Base-by-base conservation (phyloP, 2,329 filamentous ascomycete species). In the Ambrosiella cleistominuta region DNA sequence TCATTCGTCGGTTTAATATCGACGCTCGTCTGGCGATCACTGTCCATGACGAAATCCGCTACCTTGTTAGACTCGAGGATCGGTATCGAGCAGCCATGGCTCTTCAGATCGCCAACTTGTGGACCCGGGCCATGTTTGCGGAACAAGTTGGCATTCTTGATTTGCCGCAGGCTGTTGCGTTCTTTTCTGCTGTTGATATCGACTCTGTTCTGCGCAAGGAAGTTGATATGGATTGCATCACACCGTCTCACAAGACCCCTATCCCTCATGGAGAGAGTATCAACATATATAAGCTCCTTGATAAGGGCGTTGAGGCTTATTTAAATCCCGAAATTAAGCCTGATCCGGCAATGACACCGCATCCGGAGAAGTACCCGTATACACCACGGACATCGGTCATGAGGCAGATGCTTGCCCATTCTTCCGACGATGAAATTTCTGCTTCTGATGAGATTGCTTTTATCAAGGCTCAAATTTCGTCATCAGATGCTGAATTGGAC, bases 131-230 rank as follows among this genome's bases (percentile, higher is more conserved):
- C 62, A 96, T 98, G 86, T 98, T 98, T 68, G 81, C 86, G 0
- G 89, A 98, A 70, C 93, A 98, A 70, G 87, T 96, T 66, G 93
- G 93, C 61, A 98, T 98, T 65, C 76, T 95, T 63, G 93, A 98
- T 66, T 77, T 98, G 8, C 93, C 94, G 0, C 93, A 97, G 66
- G 83, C 86, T 0, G 96, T 90, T 65, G 93, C 93, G 7, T 98
- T 89, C 70, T 98, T 98, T 71, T 94, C 87, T 0, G 91, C 93
- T 2, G 82, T 98, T 5, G 93, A 98, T 66, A 87, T 98, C 63
- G 93, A 98, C 66, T 83, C 88, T 64, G 90, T 98, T 2, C 75
- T 98, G n/a, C 81, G 93, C 56, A 98, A 98, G 68, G 93, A 98
- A 70, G 94, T 98, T 3, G 86, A 98, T 68, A 95, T 98, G 88